phyloP scores from a whole-genome alignment of 768 basidiomycete species.

The Pisolithus orientalis region DNA sequence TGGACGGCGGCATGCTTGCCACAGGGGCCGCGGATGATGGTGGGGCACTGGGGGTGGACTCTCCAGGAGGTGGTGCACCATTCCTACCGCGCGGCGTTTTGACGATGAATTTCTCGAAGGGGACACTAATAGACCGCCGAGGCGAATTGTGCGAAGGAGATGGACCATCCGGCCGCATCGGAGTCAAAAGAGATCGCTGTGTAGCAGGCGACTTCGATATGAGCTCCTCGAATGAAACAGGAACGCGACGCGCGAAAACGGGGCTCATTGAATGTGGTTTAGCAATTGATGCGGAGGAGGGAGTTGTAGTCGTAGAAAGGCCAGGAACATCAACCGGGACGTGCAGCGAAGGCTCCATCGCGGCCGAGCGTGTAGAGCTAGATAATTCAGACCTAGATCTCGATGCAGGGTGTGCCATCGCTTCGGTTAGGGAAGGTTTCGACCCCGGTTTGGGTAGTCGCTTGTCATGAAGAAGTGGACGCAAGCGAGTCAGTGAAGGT shows the following conservation, averaged over 20 bases:
- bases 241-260: neutral
- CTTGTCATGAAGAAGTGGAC: neutral
- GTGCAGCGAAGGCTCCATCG: neutral
- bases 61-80: neutral
- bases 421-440: neutral
- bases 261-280: neutral
- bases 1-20: no score
- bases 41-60: slow-evolving; percentile 5
- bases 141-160: neutral
- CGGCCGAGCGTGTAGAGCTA: neutral
- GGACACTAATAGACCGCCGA: neutral
- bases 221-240: neutral
- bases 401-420: neutral
- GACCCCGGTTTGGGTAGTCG: neutral
- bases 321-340: no score
- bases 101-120: slow-evolving; percentile 19
- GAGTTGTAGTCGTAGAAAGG: neutral
- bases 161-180: neutral
- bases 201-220: neutral
- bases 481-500: neutral
- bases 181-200: neutral
- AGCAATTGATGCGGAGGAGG: neutral
- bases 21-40: no score
- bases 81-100: neutral
- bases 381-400: neutral